These are phyloP conservation scores for Lagerstroemia speciosa DNA, from an alignment of 345 rosid genomes.

Conservation along the genomic window DNA sequence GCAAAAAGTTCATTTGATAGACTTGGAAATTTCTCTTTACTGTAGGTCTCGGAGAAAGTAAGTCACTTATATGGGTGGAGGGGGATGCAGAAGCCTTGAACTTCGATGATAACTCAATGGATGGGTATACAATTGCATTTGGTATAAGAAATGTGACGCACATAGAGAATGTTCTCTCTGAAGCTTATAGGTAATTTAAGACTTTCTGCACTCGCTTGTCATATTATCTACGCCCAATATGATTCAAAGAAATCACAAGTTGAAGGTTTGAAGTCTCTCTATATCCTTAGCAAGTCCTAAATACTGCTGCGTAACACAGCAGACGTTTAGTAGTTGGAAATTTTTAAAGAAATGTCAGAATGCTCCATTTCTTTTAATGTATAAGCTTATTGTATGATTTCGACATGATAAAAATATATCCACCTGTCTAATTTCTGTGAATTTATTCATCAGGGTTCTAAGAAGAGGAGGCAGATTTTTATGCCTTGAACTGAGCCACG, in stretches of 20 bases:
- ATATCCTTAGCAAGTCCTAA: background rate
- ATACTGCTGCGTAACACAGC: background rate
- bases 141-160: conserved; percentile 98
- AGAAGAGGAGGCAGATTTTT: conserved; percentile 91
- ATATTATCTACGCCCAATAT: background rate
- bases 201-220: background rate
- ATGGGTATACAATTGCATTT: conserved; percentile 93
- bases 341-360: background rate
- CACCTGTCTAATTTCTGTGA: background rate
- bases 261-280: background rate
- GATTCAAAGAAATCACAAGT: background rate
- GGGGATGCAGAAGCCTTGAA: conserved; percentile 89
- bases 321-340: background rate
- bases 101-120: conserved; percentile 72
- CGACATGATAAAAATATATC: conserved; percentile 1
- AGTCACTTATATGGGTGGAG: conserved; percentile 75
- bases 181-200: conserved; percentile 55
- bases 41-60: conserved; percentile 38
- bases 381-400: background rate
- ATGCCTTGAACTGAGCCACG: conserved; percentile 94
- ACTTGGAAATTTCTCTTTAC: background rate
- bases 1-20: background rate
- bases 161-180: conserved; percentile 83
- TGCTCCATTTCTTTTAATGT: background rate
- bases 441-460: conserved; percentile 48